A percentile compares a stretch with the other conserved stretches of the same genome.
These are phyloP conservation scores for Boletus patriciae DNA, from an alignment of 768 basidiomycete species.

Conservation along the genomic window DNA sequence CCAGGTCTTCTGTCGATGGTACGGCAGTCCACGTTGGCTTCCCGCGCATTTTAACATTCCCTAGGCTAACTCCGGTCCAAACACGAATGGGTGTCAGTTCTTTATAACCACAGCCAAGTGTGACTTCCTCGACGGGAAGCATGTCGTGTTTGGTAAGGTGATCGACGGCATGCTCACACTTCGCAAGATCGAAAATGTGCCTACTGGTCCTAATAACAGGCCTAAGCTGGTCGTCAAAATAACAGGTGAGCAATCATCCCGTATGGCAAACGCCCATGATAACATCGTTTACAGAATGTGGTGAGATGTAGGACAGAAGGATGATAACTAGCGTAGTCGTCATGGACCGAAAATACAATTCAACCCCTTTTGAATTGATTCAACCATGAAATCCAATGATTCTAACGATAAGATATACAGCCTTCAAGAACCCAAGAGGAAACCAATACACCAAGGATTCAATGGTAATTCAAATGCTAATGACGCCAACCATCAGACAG, in stretches of 20 bases:
- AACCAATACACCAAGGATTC: too few relatives aligned
- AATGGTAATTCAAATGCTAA: not conserved
- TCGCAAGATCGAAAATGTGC: constrained; percentile 93
- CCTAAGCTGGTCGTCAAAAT: constrained; percentile 90
- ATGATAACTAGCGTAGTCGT: not conserved
- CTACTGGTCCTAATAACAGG: constrained; percentile 86
- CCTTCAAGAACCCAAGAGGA: not conserved
- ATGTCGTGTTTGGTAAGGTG: constrained; percentile 90
- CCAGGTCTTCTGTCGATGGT: constrained; percentile 94
- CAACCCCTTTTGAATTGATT: not conserved
- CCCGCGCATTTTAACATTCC: constrained; percentile 1
- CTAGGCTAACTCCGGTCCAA: constrained; percentile 92
- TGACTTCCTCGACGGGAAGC: constrained; percentile 93
- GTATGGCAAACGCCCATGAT: not conserved
- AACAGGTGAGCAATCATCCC: constrained; percentile 52
- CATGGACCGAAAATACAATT: not conserved
- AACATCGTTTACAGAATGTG: constrained; percentile 44
- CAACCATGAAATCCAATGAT: not conserved
- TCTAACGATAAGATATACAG: not conserved
- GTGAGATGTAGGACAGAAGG: constrained; percentile 50
- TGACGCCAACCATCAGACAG: not conserved
- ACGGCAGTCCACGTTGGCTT: constrained; percentile 9
- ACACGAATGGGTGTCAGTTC: constrained; percentile 97
- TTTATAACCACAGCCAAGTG: constrained; percentile 96
- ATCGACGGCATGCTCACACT: constrained; percentile 94